phyloP scores from a whole-genome alignment of 805 yeast species.

The Vanderwaltozyma yarrowii region DNA sequence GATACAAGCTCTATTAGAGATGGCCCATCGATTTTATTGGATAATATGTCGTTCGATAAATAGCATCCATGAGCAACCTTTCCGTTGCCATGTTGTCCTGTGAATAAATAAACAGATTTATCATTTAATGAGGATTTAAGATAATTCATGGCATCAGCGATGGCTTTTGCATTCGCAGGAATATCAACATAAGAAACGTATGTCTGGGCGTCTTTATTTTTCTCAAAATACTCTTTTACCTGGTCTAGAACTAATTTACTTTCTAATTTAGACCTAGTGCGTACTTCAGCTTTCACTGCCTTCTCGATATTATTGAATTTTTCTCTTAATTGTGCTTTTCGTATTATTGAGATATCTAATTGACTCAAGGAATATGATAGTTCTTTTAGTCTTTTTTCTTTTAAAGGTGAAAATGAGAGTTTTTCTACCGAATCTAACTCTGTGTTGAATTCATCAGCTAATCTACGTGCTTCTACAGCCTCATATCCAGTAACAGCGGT shows the following conservation, averaged over 20 bases:
- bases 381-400: slow-evolving; percentile 76
- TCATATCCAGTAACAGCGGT: slow-evolving; percentile 92
- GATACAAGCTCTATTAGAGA: slow-evolving; percentile 66
- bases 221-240: slow-evolving; percentile 57
- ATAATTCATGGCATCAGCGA: slow-evolving; percentile 81
- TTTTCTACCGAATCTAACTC: slow-evolving; percentile 48
- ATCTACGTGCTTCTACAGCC: slow-evolving; percentile 80
- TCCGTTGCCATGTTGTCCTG: slow-evolving; percentile 49
- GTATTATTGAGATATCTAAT: slow-evolving; percentile 66
- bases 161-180: slow-evolving; percentile 81
- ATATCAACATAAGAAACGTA: slow-evolving; percentile 61
- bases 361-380: slow-evolving; percentile 75
- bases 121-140: slow-evolving; percentile 64
- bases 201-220: slow-evolving; percentile 40
- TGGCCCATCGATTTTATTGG: slow-evolving; percentile 61
- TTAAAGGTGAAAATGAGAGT: slow-evolving; percentile 59
- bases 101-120: slow-evolving; percentile 67
- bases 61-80: slow-evolving; percentile 95
- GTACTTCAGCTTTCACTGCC: slow-evolving; percentile 74
- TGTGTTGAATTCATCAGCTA: slow-evolving; percentile 60
- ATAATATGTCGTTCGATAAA: slow-evolving; percentile 59
- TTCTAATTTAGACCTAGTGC: slow-evolving; percentile 79
- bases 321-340: slow-evolving; percentile 64
- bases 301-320: slow-evolving; percentile 74
- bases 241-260: slow-evolving; percentile 67